Evolutionary conservation across 164 flowering plant species (phyloP).

Genomic region (Brasenia schreberi): DNA sequence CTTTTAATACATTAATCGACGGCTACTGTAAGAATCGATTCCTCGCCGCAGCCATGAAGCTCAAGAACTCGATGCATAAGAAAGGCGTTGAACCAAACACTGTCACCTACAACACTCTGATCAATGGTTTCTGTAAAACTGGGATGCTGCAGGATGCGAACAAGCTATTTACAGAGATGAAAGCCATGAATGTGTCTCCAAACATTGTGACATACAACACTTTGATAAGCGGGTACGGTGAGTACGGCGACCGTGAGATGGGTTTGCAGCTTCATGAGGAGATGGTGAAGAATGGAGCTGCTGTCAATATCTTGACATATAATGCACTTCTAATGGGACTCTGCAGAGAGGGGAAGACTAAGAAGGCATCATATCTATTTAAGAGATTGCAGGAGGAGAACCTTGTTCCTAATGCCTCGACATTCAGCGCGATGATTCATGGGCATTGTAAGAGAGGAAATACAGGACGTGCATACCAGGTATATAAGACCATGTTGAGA

Average conservation of each 20-base stretch:
- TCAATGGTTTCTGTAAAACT: conserved; percentile 60
- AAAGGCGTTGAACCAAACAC: conserved; percentile 36
- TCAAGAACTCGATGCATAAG: conserved; percentile 46
- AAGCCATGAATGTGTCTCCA: conserved; percentile 37
- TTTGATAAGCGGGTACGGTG: conserved; percentile 59
- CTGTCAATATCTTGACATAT: conserved; percentile 61
- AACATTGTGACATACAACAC: conserved; percentile 63
- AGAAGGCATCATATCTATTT: conserved; percentile 62
- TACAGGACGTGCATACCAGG: conserved; percentile 57
- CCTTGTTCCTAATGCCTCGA: conserved; percentile 61
- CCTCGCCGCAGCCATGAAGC: conserved; percentile 41
- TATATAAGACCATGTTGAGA: conserved; percentile 58
- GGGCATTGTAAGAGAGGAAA: conserved; percentile 70
- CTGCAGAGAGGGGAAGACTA: conserved; percentile 82
- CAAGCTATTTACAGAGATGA: conserved; percentile 60
- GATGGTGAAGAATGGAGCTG: conserved; percentile 46
- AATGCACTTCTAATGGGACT: conserved; percentile 72
- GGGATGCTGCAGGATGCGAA: conserved; percentile 62
- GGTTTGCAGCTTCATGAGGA: conserved; percentile 49
- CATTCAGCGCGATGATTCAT: conserved; percentile 63
- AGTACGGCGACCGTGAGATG: conserved; percentile 50
- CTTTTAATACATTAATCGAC: conserved; percentile 64
- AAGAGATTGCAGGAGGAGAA: conserved; percentile 48
- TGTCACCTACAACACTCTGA: conserved; percentile 60
- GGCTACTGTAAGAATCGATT: conserved; percentile 59